Percentiles rank a stretch among this genome's conserved stretches.
These are phyloP conservation scores for Starmerella davenportii DNA, from an alignment of 805 yeast genomes.

Conservation along the genomic window DNA sequence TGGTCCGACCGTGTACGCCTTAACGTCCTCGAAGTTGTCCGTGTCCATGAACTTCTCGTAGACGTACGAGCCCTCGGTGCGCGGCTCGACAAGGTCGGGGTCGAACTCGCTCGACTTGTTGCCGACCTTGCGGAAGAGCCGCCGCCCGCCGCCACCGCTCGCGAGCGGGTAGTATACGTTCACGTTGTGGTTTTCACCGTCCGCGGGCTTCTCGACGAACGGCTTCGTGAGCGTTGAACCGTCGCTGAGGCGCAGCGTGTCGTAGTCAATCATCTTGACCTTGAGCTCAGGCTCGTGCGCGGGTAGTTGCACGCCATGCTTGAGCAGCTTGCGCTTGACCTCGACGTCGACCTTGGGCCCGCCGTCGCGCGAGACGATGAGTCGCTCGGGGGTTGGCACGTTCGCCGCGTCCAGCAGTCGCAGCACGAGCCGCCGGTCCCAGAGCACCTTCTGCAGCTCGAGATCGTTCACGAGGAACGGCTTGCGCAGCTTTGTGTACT, in stretches of 20 bases:
- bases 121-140: slow-evolving; percentile 86
- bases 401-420: slow-evolving; percentile 55
- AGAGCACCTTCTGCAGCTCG: slow-evolving; percentile 76
- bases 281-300: slow-evolving; percentile 40
- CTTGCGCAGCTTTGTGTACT: slow-evolving; percentile 70
- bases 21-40: slow-evolving; percentile 94
- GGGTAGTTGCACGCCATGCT: slow-evolving; percentile 38
- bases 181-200: slow-evolving; percentile 96
- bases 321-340: slow-evolving; percentile 38
- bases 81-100: slow-evolving; percentile 50
- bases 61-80: slow-evolving; percentile 79
- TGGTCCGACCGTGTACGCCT: slow-evolving; percentile 92
- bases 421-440: slow-evolving; percentile 90
- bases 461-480: slow-evolving; percentile 83
- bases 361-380: slow-evolving; percentile 88
- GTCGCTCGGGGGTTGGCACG: slow-evolving; percentile 80
- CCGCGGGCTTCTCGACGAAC: slow-evolving; percentile 94
- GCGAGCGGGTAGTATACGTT: slow-evolving; percentile 74
- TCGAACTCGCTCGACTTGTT: slow-evolving; percentile 94
- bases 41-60: slow-evolving; percentile 96
- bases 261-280: slow-evolving; percentile 74
- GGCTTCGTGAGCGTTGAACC: slow-evolving; percentile 54
- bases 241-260: slow-evolving; percentile 63
- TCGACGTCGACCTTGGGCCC: slow-evolving; percentile 75
- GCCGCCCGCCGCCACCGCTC: slow-evolving; percentile 95